A percentile compares a stretch with the other conserved stretches of the same genome.
These are phyloP conservation scores for Penicillium cosmopolitanum DNA, from an alignment of 495 filamentous ascomycete genomes.

Conservation along the genomic window DNA sequence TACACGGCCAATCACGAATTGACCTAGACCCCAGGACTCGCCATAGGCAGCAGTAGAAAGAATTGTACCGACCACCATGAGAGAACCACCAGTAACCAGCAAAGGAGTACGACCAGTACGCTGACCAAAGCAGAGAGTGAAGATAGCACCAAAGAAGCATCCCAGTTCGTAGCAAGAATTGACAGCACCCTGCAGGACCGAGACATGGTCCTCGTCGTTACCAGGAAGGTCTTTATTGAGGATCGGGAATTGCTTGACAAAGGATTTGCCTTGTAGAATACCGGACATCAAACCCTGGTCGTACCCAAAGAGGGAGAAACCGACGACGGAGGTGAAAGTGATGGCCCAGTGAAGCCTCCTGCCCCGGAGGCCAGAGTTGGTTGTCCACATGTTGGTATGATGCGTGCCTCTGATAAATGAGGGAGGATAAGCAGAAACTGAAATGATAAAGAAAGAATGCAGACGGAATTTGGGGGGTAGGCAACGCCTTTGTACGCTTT, in stretches of 20 bases:
- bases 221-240: too few relatives aligned
- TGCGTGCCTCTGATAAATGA: slow-evolving; percentile 5
- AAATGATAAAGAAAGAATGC: neutral
- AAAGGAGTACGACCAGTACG: slow-evolving; percentile 64
- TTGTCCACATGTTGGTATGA: slow-evolving; percentile 44
- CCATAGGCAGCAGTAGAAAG: too few relatives aligned
- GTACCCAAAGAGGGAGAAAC: slow-evolving; percentile 76
- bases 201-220: too few relatives aligned
- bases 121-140: slow-evolving; percentile 69
- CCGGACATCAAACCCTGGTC: slow-evolving; percentile 71
- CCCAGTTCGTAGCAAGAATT: slow-evolving; percentile 81
- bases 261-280: too few relatives aligned
- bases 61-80: slow-evolving; percentile 52
- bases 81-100: slow-evolving; percentile 62
- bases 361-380: slow-evolving; percentile 39
- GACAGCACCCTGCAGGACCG: slow-evolving; percentile 51
- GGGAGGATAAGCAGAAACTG: slow-evolving; percentile 5
- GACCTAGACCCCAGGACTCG: slow-evolving; percentile 49
- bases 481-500: neutral
- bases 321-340: slow-evolving; percentile 51
- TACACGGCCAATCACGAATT: slow-evolving; percentile 73
- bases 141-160: slow-evolving; percentile 75
- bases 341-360: slow-evolving; percentile 38
- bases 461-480: slow-evolving; percentile 1
- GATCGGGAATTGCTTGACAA: too few relatives aligned